phyloP scores from a whole-genome alignment of 208 protist species.

The Trypanosoma melophagium region DNA sequence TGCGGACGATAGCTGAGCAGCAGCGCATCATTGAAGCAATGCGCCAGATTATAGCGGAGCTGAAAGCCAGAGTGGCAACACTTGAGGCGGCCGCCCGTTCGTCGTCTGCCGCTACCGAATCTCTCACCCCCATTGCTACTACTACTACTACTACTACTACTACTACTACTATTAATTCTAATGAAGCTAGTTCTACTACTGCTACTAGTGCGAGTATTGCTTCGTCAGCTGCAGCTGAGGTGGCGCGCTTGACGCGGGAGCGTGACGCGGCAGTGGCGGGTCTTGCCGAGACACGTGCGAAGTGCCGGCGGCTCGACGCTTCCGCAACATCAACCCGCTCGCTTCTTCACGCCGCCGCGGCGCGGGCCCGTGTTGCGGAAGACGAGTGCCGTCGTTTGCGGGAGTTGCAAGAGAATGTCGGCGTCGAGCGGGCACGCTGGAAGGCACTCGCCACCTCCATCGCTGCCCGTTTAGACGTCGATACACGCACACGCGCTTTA shows the following conservation, averaged over 20 bases:
- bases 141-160: not conserved
- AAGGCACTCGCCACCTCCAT: constrained; percentile 42
- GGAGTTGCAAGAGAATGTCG: constrained; percentile 24
- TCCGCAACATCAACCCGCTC: constrained; percentile 23
- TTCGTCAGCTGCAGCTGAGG: not conserved
- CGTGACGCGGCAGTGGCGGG: constrained; percentile 25
- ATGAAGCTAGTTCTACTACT: not conserved
- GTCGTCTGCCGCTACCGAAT: not conserved
- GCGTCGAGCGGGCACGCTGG: constrained; percentile 42
- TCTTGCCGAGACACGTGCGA: constrained; percentile 15
- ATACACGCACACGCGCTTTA: constrained; percentile 9
- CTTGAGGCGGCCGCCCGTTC: constrained; percentile 16
- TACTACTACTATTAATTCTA: not conserved
- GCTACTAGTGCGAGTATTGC: not conserved
- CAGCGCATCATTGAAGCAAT: constrained; percentile 67
- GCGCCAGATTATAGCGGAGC: constrained; percentile 45
- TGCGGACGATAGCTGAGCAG: constrained; percentile 73
- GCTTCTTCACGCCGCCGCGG: constrained; percentile 23
- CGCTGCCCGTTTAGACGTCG: constrained; percentile 23
- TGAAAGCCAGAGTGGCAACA: constrained; percentile 40
- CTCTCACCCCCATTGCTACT: not conserved
- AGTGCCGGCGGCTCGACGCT: constrained; percentile 20
- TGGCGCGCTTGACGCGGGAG: constrained; percentile 6
- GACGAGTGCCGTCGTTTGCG: constrained; percentile 29
- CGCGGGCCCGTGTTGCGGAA: constrained; percentile 30